These are phyloP conservation scores for Barnettozyma californica DNA, from an alignment of 805 yeast genomes.

Conservation along the genomic window DNA sequence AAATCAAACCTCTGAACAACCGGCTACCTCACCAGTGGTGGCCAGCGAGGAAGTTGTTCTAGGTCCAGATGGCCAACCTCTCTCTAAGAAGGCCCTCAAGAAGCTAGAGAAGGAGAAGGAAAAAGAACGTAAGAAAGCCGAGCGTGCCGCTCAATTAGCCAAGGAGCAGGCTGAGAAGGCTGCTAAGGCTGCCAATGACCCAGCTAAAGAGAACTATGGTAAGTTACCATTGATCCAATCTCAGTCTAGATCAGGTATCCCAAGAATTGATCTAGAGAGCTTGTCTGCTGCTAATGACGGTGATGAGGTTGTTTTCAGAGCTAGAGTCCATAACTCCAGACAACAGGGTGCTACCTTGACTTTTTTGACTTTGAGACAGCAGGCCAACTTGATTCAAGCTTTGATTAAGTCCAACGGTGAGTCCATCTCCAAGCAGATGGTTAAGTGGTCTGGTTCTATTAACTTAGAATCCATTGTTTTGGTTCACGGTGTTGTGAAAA, in stretches of 20 bases:
- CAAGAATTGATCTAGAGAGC: slow-evolving; percentile 53
- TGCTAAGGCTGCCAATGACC: slow-evolving; percentile 73
- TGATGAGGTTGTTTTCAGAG: slow-evolving; percentile 78
- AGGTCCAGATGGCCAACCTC: slow-evolving; percentile 76
- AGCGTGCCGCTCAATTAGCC: slow-evolving; percentile 82
- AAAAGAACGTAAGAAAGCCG: slow-evolving; percentile 89
- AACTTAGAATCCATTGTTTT: slow-evolving; percentile 87
- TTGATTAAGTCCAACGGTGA: slow-evolving; percentile 71
- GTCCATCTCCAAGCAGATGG: slow-evolving; percentile 87
- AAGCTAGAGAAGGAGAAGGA: slow-evolving; percentile 90
- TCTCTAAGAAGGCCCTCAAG: slow-evolving; percentile 91
- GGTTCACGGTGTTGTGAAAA: slow-evolving; percentile 78
- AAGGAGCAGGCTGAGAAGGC: slow-evolving; percentile 68
- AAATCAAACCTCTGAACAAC: background rate
- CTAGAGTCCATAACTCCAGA: slow-evolving; percentile 89
- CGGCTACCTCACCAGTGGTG: slow-evolving; percentile 51
- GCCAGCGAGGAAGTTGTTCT: slow-evolving; percentile 25
- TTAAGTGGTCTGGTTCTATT: slow-evolving; percentile 88
- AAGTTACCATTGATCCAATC: slow-evolving; percentile 84
- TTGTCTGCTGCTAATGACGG: slow-evolving; percentile 64
- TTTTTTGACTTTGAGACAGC: slow-evolving; percentile 90
- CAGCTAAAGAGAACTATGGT: slow-evolving; percentile 86
- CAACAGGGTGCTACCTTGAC: slow-evolving; percentile 95
- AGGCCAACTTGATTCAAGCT: slow-evolving; percentile 75
- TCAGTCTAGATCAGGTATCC: slow-evolving; percentile 54